A percentile compares a stretch with the other conserved stretches of the same genome.
Evolutionary conservation across 2,329 filamentous ascomycete species (phyloP).

Genomic region (Cladosporium cucumerinum): DNA sequence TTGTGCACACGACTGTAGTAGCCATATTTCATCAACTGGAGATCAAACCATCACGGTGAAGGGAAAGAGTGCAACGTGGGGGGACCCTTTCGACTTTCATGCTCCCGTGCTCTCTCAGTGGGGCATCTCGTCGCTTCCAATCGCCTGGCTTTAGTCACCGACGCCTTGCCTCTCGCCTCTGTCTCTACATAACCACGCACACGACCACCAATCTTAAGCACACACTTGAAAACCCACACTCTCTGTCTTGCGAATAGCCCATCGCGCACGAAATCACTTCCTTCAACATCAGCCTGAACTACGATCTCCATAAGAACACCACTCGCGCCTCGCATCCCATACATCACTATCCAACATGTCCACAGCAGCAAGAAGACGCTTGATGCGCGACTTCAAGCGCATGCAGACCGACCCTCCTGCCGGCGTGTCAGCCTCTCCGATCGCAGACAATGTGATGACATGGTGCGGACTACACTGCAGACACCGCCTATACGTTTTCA

Average conservation of each 20-base stretch:
- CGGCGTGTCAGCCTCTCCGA: constrained; percentile 91
- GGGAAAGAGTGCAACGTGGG: neutral
- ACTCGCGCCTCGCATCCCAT: constrained; percentile 28
- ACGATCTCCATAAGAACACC: neutral
- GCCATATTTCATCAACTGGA: neutral
- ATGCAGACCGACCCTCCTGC: constrained; percentile 99
- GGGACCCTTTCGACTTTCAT: neutral
- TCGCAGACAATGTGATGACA: constrained; percentile 96
- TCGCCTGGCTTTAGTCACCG: neutral
- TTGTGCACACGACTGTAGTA: neutral
- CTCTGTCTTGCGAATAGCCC: neutral
- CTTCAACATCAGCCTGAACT: neutral
- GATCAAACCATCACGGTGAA: neutral
- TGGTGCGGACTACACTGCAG: constrained; percentile 55
- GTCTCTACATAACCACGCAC: neutral
- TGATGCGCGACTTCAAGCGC: constrained; percentile 99
- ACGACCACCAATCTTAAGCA: neutral
- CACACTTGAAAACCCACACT: neutral
- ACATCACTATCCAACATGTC: constrained; percentile 59
- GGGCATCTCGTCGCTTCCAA: neutral
- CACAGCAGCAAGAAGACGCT: constrained; percentile 86
- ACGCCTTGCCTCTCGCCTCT: neutral
- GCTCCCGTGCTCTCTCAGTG: neutral
- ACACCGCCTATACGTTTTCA: neutral
- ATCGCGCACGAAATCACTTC: neutral